Evolutionary conservation across 306 rosid genomes (phyloP).

Genomic region (Quercus dentata): DNA sequence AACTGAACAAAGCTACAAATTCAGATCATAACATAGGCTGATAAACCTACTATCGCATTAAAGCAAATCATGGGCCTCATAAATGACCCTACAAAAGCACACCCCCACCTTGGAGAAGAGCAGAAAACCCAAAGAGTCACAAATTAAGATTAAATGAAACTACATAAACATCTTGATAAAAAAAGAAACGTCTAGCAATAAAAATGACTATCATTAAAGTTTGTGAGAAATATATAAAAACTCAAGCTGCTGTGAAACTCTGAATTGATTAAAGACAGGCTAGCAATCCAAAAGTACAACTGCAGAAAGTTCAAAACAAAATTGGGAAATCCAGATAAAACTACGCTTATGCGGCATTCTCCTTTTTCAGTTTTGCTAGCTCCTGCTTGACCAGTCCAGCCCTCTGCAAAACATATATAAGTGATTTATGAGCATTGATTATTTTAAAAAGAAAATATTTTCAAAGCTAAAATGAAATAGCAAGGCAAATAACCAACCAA

Average conservation of each 20-base stretch:
- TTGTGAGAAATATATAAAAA: not conserved
- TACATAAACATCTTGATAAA: not conserved
- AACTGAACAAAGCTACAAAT: not conserved
- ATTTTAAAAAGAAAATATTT: not conserved
- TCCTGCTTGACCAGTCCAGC: conserved; percentile 83
- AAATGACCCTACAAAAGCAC: not conserved
- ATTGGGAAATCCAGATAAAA: conserved; percentile 17
- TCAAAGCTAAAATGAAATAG: not conserved
- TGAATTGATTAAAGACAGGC: not conserved
- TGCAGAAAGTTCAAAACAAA: conserved; percentile 31
- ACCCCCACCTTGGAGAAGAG: too few species aligned
- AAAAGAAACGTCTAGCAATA: not conserved
- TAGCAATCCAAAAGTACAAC: conserved; percentile 15
- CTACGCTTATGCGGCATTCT: conserved; percentile 43
- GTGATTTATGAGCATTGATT: not conserved
- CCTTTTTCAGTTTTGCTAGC: conserved; percentile 70
- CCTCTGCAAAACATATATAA: conserved; percentile 47
- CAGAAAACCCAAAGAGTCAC: not conserved
- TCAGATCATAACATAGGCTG: not conserved
- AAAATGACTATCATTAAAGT: not conserved
- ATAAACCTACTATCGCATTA: not conserved
- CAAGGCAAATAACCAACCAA: not conserved
- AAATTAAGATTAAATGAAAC: not conserved
- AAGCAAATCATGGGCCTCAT: not conserved
- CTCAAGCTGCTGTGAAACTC: not conserved